A percentile compares a stretch with the other conserved stretches of the same genome.
These are phyloP conservation scores for Sporothrix mexicana DNA, from an alignment of 2,329 filamentous ascomycete species.

Conservation along the genomic window DNA sequence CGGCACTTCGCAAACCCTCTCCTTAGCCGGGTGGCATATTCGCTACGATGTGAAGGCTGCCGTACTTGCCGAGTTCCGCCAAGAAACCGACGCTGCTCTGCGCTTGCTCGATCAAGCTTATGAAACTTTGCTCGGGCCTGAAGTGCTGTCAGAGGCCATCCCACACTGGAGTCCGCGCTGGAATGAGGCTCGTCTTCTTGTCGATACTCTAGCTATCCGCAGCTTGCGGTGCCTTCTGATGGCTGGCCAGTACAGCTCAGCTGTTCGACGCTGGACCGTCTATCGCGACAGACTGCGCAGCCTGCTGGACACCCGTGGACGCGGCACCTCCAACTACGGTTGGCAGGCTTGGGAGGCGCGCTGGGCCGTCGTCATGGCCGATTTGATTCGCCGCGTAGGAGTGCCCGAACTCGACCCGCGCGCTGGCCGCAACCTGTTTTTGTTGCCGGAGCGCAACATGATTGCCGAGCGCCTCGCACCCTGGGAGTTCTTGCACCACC, in stretches of 20 bases:
- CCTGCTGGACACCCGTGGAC: constrained; percentile 80
- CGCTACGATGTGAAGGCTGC: constrained; percentile 95
- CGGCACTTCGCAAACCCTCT: constrained; percentile 85
- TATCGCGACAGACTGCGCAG: constrained; percentile 77
- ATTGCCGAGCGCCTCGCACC: constrained; percentile 64
- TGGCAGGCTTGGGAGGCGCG: constrained; percentile 94
- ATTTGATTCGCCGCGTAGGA: constrained; percentile 61
- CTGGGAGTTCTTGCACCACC: constrained; percentile 69
- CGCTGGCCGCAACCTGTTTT: constrained; percentile 53
- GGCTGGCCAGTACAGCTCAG: constrained; percentile 77
- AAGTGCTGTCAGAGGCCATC: constrained; percentile 80
- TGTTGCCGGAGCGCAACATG: constrained; percentile 64
- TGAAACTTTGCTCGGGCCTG: constrained; percentile 78
- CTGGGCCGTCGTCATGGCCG: constrained; percentile 68
- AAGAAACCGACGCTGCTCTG: constrained; percentile 87
- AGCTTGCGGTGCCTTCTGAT: constrained; percentile 83
- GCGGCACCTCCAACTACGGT: constrained; percentile 86
- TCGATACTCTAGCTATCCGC: constrained; percentile 80
- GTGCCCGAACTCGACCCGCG: constrained; percentile 56
- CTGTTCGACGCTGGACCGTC: constrained; percentile 77
- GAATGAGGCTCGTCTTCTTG: constrained; percentile 88
- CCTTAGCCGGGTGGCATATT: constrained; percentile 86
- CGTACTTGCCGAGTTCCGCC: constrained; percentile 88
- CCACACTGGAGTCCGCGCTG: constrained; percentile 89
- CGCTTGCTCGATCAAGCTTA: constrained; percentile 88